Conservation (phyloP, 352 stramenopile species). For the Halophytophthora polymorphica region DNA sequence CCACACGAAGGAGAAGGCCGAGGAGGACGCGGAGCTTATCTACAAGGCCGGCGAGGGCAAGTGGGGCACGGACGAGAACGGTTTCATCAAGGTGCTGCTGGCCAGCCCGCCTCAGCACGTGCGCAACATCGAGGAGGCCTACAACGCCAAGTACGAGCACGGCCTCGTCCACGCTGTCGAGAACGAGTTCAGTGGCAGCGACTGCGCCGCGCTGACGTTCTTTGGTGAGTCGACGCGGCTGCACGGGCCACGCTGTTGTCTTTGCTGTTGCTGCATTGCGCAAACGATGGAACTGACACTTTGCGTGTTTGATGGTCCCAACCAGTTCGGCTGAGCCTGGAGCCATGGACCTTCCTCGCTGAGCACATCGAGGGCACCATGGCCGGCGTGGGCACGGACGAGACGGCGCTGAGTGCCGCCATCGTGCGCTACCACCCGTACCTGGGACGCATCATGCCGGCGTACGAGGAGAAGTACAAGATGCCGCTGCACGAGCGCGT, state of each 20-base stretch:
- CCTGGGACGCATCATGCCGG: conserved; percentile 41
- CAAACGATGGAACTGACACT: conserved; percentile 10
- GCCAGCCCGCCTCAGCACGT: conserved; percentile 61
- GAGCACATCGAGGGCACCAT: conserved; percentile 66
- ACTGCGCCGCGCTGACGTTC: conserved; percentile 45
- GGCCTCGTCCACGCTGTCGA: conserved; percentile 55
- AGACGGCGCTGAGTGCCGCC: conserved; percentile 53
- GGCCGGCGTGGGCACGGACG: conserved; percentile 66
- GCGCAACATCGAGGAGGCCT: conserved; percentile 49
- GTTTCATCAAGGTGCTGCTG: conserved; percentile 61
- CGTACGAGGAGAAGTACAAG: conserved; percentile 60
- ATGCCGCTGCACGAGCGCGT: conserved; percentile 61
- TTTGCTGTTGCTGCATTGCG: too few relatives aligned
- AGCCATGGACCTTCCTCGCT: conserved; percentile 57
- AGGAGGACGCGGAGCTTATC: conserved; percentile 53
- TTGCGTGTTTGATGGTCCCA: not conserved
- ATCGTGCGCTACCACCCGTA: conserved; percentile 73
- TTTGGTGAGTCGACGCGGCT: conserved; percentile 52
- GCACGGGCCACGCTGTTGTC: too few relatives aligned
- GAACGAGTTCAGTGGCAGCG: conserved; percentile 63
- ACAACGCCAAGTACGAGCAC: conserved; percentile 60
- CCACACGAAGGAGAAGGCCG: conserved; percentile 65
- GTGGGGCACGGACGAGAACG: conserved; percentile 70
- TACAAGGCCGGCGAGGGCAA: conserved; percentile 81
- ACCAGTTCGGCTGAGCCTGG: conserved; percentile 45